Evolutionary conservation across 208 protist genomes (phyloP).

Genomic region (Crithidia expoeki): DNA sequence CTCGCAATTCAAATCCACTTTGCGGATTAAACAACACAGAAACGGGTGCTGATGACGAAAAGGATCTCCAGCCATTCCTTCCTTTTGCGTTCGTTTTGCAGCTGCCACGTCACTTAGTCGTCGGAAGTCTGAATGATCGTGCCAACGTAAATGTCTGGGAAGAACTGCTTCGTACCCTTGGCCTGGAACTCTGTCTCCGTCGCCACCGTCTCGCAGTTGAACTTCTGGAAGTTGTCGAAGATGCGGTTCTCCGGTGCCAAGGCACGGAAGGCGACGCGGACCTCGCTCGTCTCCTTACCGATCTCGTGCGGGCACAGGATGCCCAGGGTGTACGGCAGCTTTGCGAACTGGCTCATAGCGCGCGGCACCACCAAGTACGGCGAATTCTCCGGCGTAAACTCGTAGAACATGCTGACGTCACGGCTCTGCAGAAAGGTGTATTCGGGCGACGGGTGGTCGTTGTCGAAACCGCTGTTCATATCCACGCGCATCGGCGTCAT

Average conservation of each 20-base stretch:
- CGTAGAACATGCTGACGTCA: slow-evolving; percentile 81
- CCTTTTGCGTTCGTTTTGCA: neutral
- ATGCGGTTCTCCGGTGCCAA: slow-evolving; percentile 62
- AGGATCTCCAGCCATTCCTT: neutral
- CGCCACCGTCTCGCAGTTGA: slow-evolving; percentile 58
- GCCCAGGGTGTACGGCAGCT: slow-evolving; percentile 66
- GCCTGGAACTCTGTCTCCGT: slow-evolving; percentile 82
- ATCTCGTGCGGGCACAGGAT: slow-evolving; percentile 64
- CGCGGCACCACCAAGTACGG: slow-evolving; percentile 82
- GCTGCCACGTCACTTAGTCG: slow-evolving; percentile 26
- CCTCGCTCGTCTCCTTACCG: slow-evolving; percentile 50
- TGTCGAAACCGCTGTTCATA: slow-evolving; percentile 79
- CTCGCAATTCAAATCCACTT: too few relatives aligned
- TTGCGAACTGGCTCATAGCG: slow-evolving; percentile 53
- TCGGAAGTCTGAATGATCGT: slow-evolving; percentile 70
- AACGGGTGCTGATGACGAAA: too few relatives aligned
- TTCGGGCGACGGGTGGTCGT: slow-evolving; percentile 69
- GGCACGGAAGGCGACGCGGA: slow-evolving; percentile 66
- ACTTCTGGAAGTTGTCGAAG: slow-evolving; percentile 78
- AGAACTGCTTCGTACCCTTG: slow-evolving; percentile 69
- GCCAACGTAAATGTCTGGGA: slow-evolving; percentile 83
- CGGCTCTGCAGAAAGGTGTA: slow-evolving; percentile 79
- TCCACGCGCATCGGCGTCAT: slow-evolving; percentile 59
- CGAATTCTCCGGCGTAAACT: slow-evolving; percentile 75
- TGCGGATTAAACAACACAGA: too few relatives aligned